Base-by-base conservation (phyloP, 192 early-diverging fungal species). In the Gamsiella multidivaricata region DNA sequence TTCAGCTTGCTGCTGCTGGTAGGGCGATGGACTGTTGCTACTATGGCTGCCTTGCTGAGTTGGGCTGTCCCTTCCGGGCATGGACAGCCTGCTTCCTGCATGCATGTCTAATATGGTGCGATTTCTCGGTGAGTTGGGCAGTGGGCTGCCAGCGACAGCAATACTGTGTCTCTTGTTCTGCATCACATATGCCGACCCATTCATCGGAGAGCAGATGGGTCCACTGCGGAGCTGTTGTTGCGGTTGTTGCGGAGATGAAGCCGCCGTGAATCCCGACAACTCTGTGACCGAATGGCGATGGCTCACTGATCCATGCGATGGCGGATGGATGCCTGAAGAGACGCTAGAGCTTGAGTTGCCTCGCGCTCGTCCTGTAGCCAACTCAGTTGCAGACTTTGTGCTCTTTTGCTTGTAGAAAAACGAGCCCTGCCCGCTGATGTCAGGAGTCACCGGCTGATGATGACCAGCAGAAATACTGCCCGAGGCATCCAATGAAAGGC, bases 371-470 rank as follows among this genome's bases (percentile, higher is more conserved):
- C 45, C 50, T 0, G 54, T 25, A 3, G 74, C 74, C 34, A 78
- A 29, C 20, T 78, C 74, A 10, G 58, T 49, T 3, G 74, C 66
- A 23, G 74, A 78, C 29, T 42, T 78, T 2, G 61, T 32, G 12
- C 43, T 64, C 32, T 68, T 69, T 61, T 78, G 74, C 46, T 78
- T 78, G 49, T 78, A 78, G 51, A 78, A 59, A 14, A 64, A n/a
- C 2, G 74, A 64, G 0, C 55, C 61, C 15, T 39, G 34, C 7
- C 52, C 61, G 34, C 1, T 26, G 59, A 20, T 28, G 12, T 45
- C 60, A 8, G 42, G 34, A 1, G 29, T 22, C 17, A 33, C 36
- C 18, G 53, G 11, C 26, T 56, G 53, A 12, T 41, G 23, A 10
- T 42, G 14, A 42, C 32, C 28, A 26, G 54, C 43, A 47, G 39